Conservation (phyloP, 2,329 filamentous ascomycete genomes). For the Xylariales sp. region DNA sequence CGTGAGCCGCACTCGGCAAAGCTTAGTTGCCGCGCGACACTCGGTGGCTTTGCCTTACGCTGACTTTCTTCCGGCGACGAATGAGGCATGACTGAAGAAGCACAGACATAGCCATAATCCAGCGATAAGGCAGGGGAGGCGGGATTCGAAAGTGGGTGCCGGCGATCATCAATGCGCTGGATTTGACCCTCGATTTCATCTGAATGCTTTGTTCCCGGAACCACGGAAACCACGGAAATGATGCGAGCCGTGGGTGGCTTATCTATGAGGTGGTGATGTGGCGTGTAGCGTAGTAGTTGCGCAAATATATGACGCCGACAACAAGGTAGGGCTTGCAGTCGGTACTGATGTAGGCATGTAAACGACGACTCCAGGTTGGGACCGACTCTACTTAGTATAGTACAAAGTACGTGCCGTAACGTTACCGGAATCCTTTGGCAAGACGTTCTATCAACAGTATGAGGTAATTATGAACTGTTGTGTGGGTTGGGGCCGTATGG, state of each 20-base stretch:
- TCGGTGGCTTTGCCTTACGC: conserved; percentile 23
- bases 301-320: conserved; percentile 17
- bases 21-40: conserved; percentile 32
- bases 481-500: conserved; percentile 2
- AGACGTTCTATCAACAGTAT: background rate
- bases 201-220: conserved; percentile 26
- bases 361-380: conserved; percentile 19
- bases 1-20: conserved; percentile 38
- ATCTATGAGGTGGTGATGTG: conserved; percentile 26
- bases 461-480: conserved; percentile 2
- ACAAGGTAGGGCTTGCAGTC: background rate
- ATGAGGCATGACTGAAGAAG: conserved; percentile 9
- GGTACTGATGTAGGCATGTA: conserved; percentile 30
- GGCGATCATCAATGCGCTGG: conserved; percentile 31
- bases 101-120: conserved; percentile 19
- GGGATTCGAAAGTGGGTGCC: conserved; percentile 16
- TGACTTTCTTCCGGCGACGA: conserved; percentile 17
- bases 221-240: conserved; percentile 31
- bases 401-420: background rate
- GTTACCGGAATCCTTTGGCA: conserved; percentile 25
- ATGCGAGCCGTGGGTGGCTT: conserved; percentile 32
- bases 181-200: conserved; percentile 20
- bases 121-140: conserved; percentile 19
- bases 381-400: conserved; percentile 1
- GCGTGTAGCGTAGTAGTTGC: conserved; percentile 1